Evolutionary conservation across 306 rosid genomes (phyloP).

Genomic region (Macrotyloma uniflorum): DNA sequence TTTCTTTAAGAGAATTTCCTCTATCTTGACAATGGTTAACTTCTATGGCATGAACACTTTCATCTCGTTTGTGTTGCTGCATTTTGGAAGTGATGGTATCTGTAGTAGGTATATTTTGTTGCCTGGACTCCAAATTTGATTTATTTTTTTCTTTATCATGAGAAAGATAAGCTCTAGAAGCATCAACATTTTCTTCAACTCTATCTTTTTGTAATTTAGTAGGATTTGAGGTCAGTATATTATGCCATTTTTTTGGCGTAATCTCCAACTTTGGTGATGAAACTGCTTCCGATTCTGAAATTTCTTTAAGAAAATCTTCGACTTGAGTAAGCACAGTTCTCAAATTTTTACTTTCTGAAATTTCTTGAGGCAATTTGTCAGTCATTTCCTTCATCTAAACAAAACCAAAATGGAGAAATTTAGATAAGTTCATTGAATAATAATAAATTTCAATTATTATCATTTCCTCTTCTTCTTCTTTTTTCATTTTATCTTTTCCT

Average conservation of each 20-base stretch:
- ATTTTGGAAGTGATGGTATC: constrained; percentile 30
- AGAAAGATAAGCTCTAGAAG: too few relatives aligned
- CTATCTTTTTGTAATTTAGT: neutral
- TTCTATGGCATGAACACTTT: neutral
- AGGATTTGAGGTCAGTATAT: neutral
- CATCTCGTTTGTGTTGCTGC: neutral
- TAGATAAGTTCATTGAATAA: constrained; percentile 24
- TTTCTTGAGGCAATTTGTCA: constrained; percentile 59
- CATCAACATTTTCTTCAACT: neutral
- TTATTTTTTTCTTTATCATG: neutral
- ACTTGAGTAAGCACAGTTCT: constrained; percentile 48
- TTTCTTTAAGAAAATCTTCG: constrained; percentile 55
- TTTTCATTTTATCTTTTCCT: neutral
- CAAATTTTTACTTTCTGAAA: constrained; percentile 47
- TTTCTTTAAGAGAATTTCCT: neutral
- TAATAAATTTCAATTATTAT: neutral
- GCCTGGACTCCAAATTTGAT: constrained; percentile 41
- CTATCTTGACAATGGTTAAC: neutral
- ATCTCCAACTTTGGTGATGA: constrained; percentile 40
- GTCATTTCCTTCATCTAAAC: constrained; percentile 61
- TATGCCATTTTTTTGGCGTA: neutral
- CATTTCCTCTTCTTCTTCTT: too few relatives aligned
- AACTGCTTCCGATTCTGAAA: constrained; percentile 30
- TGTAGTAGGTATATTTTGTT: constrained; percentile 27
- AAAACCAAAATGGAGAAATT: constrained; percentile 30